Conservation (phyloP, 1,284 basidiomycete species). For the Cryptococcus amylolentus region DNA sequence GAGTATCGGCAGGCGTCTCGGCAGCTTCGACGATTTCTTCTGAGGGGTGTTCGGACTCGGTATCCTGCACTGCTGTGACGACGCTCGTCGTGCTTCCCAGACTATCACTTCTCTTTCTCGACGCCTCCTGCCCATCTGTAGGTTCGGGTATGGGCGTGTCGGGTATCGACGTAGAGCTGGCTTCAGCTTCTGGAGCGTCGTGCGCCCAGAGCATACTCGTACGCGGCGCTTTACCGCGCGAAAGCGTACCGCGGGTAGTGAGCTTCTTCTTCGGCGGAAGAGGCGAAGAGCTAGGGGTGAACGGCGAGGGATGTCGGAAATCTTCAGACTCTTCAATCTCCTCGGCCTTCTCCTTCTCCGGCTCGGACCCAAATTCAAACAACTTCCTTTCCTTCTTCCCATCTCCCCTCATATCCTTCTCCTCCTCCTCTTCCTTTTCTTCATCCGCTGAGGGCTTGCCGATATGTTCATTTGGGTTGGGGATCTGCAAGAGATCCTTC, state of each 20-base stretch:
- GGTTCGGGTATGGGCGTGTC: neutral
- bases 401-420: slow-evolving; percentile 13
- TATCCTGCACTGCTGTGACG: neutral
- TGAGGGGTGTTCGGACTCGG: neutral
- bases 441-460: neutral
- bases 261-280: neutral
- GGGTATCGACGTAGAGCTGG: neutral
- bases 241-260: neutral
- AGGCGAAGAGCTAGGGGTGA: neutral
- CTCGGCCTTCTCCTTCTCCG: slow-evolving; percentile 4
- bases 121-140: neutral
- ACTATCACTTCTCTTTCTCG: neutral
- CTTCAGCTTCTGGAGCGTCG: neutral
- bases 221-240: neutral
- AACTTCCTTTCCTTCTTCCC: slow-evolving; percentile 7
- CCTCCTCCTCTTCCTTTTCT: slow-evolving; percentile 12
- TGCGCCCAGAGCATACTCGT: neutral
- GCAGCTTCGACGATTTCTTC: no score
- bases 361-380: slow-evolving; percentile 4
- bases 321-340: slow-evolving; percentile 3
- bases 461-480: slow-evolving; percentile 35
- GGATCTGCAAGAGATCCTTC: slow-evolving; percentile 73
- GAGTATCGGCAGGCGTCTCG: no score
- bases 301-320: neutral
- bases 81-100: neutral